phyloP scores from a whole-genome alignment of 805 yeast species.

The Ogataea degrootiae region DNA sequence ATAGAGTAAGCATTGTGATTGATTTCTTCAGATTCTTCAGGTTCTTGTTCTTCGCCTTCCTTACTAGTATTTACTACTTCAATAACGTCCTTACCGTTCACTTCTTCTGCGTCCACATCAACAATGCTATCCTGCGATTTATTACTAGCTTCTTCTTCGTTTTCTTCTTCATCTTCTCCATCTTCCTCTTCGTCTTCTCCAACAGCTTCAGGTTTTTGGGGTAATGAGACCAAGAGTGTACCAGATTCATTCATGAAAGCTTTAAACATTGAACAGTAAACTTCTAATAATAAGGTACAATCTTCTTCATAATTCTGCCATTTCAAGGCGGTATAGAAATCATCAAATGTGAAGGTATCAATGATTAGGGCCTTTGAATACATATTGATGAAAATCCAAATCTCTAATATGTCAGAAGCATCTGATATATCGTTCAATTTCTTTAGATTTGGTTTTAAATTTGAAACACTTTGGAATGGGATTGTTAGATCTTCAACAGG shows the following conservation, averaged over 20 bases:
- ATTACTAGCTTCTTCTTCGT: conserved; percentile 11
- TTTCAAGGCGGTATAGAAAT: conserved; percentile 54
- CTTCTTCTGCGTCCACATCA: conserved; percentile 15
- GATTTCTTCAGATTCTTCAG: conserved; percentile 27
- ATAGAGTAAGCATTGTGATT: conserved; percentile 41
- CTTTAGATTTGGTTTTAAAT: conserved; percentile 23
- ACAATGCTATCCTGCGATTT: neutral
- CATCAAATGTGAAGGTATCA: conserved; percentile 80
- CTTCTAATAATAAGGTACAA: conserved; percentile 55
- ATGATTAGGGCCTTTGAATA: conserved; percentile 59
- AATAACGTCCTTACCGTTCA: conserved; percentile 21
- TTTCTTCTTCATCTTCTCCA: conserved; percentile 13
- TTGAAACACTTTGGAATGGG: conserved; percentile 22
- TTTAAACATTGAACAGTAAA: conserved; percentile 61
- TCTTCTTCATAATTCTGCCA: conserved; percentile 42
- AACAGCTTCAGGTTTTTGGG: conserved; percentile 23
- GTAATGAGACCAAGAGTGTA: conserved; percentile 21
- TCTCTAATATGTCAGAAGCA: conserved; percentile 49
- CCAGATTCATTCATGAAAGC: conserved; percentile 44
- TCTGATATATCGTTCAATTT: conserved; percentile 19
- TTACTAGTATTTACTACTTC: conserved; percentile 23
- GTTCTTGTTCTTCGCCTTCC: conserved; percentile 22
- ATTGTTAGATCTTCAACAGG: conserved; percentile 30
- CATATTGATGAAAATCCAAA: conserved; percentile 72
- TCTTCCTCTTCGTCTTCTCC: conserved; percentile 20